Base-by-base conservation (phyloP, 192 early-diverging fungal species). In the Entomortierella parvispora region DNA sequence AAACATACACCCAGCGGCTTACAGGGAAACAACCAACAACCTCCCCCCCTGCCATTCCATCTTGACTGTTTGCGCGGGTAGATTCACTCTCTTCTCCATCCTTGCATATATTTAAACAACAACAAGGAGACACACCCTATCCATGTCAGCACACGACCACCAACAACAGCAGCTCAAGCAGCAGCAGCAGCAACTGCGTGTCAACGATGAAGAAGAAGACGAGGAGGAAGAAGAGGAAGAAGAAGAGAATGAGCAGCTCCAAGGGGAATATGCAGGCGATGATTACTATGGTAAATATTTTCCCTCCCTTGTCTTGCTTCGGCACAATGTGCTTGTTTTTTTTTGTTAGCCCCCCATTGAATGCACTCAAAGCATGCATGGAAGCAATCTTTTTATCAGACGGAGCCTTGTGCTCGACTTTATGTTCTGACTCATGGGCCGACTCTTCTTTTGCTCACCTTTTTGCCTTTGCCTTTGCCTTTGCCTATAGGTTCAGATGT, bases 401-500 rank as follows among this genome's bases (percentile, higher is more conserved):
- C n/a, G n/a, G n/a, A n/a, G n/a, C n/a, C n/a, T n/a, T n/a, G n/a
- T n/a, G n/a, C n/a, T n/a, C n/a, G n/a, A n/a, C n/a, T n/a, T n/a
- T 14, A 31, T 15, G 10, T 28, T 15, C 4, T 26, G 7, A 17
- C 22, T 31, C 14, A 52, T 15, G 15, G 17, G 22, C 22, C 17
- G 25, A 52, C 28, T 9, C 51, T 26, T 52, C 49, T 4, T 52
- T 22, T 15, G 29, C 14, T 42, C 18, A 40, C 22, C 11, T 20
- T 56, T 20, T 26, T 3, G 8, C 55, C 42, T 46, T 37, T 55
- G 14, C 32, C 29, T 47, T 17, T 62, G 52, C 48, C 29, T 9
- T 9, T 40, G 37, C 37, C 12, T 12, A 5, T 40, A 82, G 83
- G 79, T 37, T 75, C 84, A 25, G 84, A 85, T 33, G 68, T 71